These are phyloP conservation scores for Chaetomium olivaceum DNA, from an alignment of 2,329 filamentous ascomycete genomes.

Conservation along the genomic window DNA sequence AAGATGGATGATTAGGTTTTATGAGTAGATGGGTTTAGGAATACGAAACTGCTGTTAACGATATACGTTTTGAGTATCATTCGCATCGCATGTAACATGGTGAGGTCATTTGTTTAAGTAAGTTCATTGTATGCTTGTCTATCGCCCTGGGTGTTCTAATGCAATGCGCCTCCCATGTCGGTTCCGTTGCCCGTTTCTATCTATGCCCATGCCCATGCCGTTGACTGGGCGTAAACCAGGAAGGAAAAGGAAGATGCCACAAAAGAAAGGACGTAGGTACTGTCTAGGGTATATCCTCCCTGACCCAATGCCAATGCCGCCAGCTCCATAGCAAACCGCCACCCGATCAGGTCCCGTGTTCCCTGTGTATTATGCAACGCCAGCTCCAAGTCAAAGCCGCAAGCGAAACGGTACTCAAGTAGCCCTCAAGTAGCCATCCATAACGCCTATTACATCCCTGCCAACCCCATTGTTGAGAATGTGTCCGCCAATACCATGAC, in stretches of 20 bases:
- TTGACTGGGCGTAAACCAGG: not conserved
- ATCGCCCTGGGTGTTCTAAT: not conserved
- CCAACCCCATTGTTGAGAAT: not conserved
- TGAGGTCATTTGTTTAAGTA: not conserved
- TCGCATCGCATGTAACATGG: not conserved
- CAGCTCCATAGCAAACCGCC: not conserved
- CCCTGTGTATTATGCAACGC: constrained; percentile 4
- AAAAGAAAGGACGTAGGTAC: not conserved
- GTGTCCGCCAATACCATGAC: not conserved
- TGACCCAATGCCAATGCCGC: not conserved
- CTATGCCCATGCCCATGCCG: not conserved
- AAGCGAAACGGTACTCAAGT: not conserved
- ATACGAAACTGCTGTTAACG: not conserved
- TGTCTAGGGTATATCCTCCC: constrained; percentile 6
- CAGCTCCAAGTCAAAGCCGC: not conserved
- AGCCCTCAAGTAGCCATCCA: not conserved
- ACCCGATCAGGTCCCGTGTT: not conserved
- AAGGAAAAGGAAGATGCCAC: not conserved
- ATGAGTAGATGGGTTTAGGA: not conserved
- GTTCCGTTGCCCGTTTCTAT: not conserved
- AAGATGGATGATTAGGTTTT: not conserved
- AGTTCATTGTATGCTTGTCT: not conserved
- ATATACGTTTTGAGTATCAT: not conserved
- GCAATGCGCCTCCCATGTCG: not conserved
- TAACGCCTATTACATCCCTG: not conserved